Conservation (phyloP, 2,329 filamentous ascomycete genomes). For the Penicillium sp. region DNA sequence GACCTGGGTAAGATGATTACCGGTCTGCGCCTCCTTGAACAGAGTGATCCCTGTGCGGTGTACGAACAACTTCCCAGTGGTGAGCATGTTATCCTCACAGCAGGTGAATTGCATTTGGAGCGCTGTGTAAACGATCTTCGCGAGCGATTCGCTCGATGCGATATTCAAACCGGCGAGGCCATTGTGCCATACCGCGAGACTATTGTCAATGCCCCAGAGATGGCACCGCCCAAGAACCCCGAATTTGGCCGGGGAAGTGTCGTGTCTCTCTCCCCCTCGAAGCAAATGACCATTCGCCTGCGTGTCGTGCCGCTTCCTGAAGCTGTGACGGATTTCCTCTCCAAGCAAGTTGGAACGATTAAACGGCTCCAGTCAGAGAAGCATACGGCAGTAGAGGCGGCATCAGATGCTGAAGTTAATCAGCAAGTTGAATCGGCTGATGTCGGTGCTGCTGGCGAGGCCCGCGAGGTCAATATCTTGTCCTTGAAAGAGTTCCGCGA, state of each 20-base stretch:
- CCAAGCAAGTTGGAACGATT: slow-evolving; percentile 73
- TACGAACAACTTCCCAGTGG: slow-evolving; percentile 91
- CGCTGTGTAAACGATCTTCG: slow-evolving; percentile 87
- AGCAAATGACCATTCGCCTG: slow-evolving; percentile 73
- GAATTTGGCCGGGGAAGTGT: slow-evolving; percentile 81
- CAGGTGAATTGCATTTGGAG: slow-evolving; percentile 90
- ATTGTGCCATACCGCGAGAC: slow-evolving; percentile 96
- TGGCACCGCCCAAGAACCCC: slow-evolving; percentile 81
- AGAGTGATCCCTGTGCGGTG: slow-evolving; percentile 91
- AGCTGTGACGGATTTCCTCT: slow-evolving; percentile 76
- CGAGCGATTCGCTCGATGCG: slow-evolving; percentile 87
- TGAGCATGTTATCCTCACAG: slow-evolving; percentile 91
- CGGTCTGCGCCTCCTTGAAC: slow-evolving; percentile 79
- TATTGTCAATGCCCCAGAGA: slow-evolving; percentile 81
- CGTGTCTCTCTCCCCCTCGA: slow-evolving; percentile 71
- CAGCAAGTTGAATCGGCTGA: slow-evolving; percentile 47
- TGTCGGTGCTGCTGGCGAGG: slow-evolving; percentile 49
- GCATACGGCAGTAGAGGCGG: slow-evolving; percentile 48
- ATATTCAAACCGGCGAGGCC: slow-evolving; percentile 87
- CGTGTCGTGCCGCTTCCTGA: slow-evolving; percentile 73
- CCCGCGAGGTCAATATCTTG: slow-evolving; percentile 58
- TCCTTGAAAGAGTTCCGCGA: slow-evolving; percentile 71
- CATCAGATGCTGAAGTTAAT: slow-evolving; percentile 34
- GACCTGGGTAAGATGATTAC: slow-evolving; percentile 94
- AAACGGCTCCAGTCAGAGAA: slow-evolving; percentile 72